Conservation (phyloP, 202 grass and related monocot species). For the Zizania palustris region DNA sequence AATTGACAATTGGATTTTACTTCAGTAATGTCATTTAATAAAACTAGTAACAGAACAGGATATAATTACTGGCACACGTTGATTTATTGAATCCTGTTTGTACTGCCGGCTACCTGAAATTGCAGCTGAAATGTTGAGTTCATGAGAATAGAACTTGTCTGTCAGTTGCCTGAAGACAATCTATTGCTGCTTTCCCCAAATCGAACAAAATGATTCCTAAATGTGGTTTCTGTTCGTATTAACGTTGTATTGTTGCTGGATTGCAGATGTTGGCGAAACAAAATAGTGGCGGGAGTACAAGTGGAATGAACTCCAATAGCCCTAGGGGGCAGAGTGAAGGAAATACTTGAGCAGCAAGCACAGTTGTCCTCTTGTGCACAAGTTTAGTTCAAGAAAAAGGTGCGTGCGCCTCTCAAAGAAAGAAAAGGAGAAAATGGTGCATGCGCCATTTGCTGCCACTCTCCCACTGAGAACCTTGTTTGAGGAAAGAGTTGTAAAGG, state of each 20-base stretch:
- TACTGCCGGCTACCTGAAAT: conserved; percentile 21
- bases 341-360: conserved; percentile 26
- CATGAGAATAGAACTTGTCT: background rate
- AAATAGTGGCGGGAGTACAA: conserved; percentile 21
- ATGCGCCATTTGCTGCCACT: background rate
- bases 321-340: conserved; percentile 15
- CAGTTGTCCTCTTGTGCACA: background rate
- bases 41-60: conserved; percentile 11
- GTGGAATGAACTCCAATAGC: conserved; percentile 2
- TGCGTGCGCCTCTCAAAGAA: background rate
- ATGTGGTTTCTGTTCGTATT: background rate
- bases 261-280: conserved; percentile 39
- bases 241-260: conserved; percentile 24
- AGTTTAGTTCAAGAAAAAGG: background rate
- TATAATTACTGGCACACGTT: background rate
- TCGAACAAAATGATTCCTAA: background rate
- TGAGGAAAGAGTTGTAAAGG: conserved; percentile 4
- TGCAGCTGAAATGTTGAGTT: background rate
- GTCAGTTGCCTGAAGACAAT: background rate
- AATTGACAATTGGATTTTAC: conserved; percentile 9
- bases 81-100: background rate
- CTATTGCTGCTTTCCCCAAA: background rate
- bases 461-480: background rate
- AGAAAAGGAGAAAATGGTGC: background rate
- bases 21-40: background rate